phyloP scores from a whole-genome alignment of 768 basidiomycete genomes.

The Lactarius psammicola region DNA sequence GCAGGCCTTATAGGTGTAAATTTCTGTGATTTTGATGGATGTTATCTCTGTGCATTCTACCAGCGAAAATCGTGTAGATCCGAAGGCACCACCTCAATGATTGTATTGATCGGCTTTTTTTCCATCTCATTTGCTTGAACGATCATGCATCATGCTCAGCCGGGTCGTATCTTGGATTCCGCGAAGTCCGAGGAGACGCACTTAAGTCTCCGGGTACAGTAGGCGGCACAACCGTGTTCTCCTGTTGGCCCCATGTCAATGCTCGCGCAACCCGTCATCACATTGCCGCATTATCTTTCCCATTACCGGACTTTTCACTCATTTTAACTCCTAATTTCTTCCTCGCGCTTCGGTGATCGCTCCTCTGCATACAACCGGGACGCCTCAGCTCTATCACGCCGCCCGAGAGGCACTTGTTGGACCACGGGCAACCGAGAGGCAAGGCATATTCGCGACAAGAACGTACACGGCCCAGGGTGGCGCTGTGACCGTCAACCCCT shows the following conservation, averaged over 20 bases:
- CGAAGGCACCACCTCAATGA: not conserved
- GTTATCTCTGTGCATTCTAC: not conserved
- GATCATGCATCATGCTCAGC: not conserved
- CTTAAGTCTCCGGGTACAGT: too few species aligned
- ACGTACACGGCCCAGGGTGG: not conserved
- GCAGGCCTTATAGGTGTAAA: not conserved
- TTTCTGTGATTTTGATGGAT: not conserved
- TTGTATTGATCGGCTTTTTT: not conserved
- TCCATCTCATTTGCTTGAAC: not conserved
- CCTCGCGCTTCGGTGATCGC: not conserved
- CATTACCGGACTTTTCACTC: not conserved
- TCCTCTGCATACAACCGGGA: not conserved
- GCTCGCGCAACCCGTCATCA: not conserved
- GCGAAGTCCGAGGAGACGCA: not conserved
- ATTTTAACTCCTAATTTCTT: not conserved
- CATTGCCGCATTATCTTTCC: not conserved
- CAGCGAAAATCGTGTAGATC: not conserved
- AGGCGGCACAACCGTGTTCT: not conserved
- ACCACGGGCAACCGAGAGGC: not conserved
- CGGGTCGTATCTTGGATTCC: not conserved
- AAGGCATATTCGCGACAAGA: not conserved
- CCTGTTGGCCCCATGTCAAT: not conserved
- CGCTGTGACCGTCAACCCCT: not conserved
- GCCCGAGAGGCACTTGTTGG: not conserved
- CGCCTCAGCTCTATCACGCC: not conserved